Base-by-base conservation (phyloP, 305 asterid genomes). In the Ajuga reptans region DNA sequence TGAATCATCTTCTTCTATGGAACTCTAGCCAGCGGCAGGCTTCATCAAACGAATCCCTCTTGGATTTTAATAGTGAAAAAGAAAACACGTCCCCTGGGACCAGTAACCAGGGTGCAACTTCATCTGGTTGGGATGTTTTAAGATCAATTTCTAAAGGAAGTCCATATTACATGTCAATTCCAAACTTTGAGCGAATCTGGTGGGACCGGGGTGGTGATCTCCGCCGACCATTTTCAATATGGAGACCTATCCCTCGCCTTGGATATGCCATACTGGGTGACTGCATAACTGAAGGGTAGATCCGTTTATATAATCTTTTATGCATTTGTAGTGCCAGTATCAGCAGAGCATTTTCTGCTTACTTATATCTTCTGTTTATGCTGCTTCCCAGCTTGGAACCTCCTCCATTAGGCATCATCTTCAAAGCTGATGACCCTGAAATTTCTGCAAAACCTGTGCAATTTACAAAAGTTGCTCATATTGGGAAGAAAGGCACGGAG, bases 151-250 rank as follows among this genome's bases (percentile, higher is more conserved):
- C 99, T 71, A 89, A 82, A 78, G 79, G 87, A 54, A 84, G 88
- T 66, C 37, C 87, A 69, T 85, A 72, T 77, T 86, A 83, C 75
- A 76, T 83, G 77, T 88, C 99, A 74, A 87, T 91, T 66, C 99
- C 99, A 70, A 89, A 86, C 83, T 94, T 94, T 72, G 93, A 91
- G 85, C 81, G 97, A 71, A 85, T 94, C 75, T 91, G 96, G 97
- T 94, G 99, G 99, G 99, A 91, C 83, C 83, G 86, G 80, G 99
- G 99, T 73, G 85, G 90, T 78, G 99, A 94, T 67, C 78, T 87
- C 82, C 96, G 96, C 65, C 86, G 79, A 70, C 84, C 98, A 47
- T 93, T 91, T 83, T 94, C 99, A 55, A 83, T 94, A 77, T 94
- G 99, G 99, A 86, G 99, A 79, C 99, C 99, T 72, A 42, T 91